These are phyloP conservation scores for Aureobasidium musti DNA, from an alignment of 2,329 filamentous ascomycete species.

Conservation along the genomic window DNA sequence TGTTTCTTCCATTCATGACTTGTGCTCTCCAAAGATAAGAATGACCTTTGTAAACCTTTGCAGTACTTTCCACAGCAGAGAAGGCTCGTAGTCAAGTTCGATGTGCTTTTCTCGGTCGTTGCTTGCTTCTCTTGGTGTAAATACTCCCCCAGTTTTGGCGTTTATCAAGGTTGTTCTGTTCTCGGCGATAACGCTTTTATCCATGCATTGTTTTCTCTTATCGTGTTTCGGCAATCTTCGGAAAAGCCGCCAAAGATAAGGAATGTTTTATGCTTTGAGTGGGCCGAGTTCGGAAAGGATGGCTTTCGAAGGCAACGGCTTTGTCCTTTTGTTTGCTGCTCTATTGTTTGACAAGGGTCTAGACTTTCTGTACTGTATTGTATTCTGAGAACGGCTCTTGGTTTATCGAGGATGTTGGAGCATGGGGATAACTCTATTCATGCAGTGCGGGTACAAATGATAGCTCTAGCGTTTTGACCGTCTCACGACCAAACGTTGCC, in stretches of 20 bases:
- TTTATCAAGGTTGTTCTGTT: slow-evolving; percentile 6
- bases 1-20: background rate
- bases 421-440: too few relatives aligned
- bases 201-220: background rate
- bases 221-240: slow-evolving; percentile 13
- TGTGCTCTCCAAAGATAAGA: background rate
- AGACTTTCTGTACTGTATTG: background rate
- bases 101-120: too few relatives aligned
- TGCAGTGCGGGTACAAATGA: too few relatives aligned
- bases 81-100: too few relatives aligned
- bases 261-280: background rate
- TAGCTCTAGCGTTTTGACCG: too few relatives aligned
- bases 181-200: slow-evolving; percentile 10
- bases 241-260: background rate
- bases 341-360: background rate
- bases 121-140: background rate
- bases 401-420: background rate
- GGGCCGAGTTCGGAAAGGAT: background rate
- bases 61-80: too few relatives aligned
- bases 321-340: background rate
- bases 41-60: too few relatives aligned
- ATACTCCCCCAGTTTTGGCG: background rate
- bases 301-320: background rate
- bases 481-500: background rate
- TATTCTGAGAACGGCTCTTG: background rate